Evolutionary conservation across 768 basidiomycete species (phyloP), one percentile per base, ranked within the genome.

Genomic region (Leccinum fibrillosum): DNA sequence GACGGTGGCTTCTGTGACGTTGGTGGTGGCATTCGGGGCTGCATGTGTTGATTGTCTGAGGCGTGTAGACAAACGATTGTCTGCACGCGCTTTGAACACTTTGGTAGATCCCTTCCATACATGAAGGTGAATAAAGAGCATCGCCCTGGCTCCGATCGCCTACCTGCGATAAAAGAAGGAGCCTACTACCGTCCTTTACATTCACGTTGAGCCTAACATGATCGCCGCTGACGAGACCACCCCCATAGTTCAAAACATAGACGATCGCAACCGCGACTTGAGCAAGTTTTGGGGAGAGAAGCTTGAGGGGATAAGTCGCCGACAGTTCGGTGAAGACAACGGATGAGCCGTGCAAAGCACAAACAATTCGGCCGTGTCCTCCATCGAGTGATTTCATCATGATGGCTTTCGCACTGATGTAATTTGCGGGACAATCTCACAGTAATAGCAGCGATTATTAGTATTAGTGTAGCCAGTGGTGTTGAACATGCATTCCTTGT

Each of bases 221-320:
- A 75, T 98, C 95, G 0, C 94, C 94, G 5, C 88, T 86, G 37
- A 98, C 90, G 10, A 98, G 80, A 3, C 95, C 95, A 11, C 95
- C 95, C 0, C 95, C 95, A 64, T 98, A 98, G 35, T 85, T 86
- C 57, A 98, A 70, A 17, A 91, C 77, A 64, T 97, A 98, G 17
- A 85, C 86, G 52, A 90, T 74, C 10, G 83, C 89, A 32, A 92
- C 78, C 5, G 76, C 71, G 30, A 77, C 73, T 39, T 75, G 74
- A 39, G 74, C 61, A 10, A 84, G 73, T 50, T 80, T 79, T 2
- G 93, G 92, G 3, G 93, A 88, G 56, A 95, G 76, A 34, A 97
- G 83, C 70, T 96, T 96, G 65, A 97, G 78, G 9, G 94, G 94
- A 68, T 96, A 97, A 2, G 86, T 80, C 8, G 86, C 89, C 10